Conservation (phyloP, 371 early-diverging fungal genomes). For the Capillidium heterosporum region DNA sequence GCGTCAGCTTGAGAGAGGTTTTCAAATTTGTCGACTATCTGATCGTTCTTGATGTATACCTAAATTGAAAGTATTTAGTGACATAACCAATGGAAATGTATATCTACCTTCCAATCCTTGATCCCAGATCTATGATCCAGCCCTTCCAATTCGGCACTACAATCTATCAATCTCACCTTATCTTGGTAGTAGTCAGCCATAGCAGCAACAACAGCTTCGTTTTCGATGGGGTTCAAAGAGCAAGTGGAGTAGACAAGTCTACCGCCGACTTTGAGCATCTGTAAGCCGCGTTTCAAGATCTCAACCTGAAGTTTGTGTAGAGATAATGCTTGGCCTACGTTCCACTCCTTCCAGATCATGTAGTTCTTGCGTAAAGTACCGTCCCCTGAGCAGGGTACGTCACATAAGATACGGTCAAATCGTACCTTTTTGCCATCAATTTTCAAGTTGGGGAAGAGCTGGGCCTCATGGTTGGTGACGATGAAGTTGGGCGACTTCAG, state of each 20-base stretch:
- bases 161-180: slow-evolving; percentile 59
- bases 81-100: not conserved
- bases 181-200: slow-evolving; percentile 43
- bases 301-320: slow-evolving; percentile 75
- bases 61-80: not conserved
- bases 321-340: slow-evolving; percentile 41
- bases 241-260: slow-evolving; percentile 98
- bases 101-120: slow-evolving; percentile 63
- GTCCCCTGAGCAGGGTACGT: slow-evolving; percentile 98
- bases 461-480: slow-evolving; percentile 93
- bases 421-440: slow-evolving; percentile 17
- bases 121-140: slow-evolving; percentile 68
- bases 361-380: slow-evolving; percentile 97
- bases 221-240: slow-evolving; percentile 95
- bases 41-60: slow-evolving; percentile 14
- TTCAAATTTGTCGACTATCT: slow-evolving; percentile 30
- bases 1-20: slow-evolving; percentile 28
- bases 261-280: slow-evolving; percentile 82
- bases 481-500: slow-evolving; percentile 79
- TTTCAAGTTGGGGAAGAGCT: slow-evolving; percentile 58
- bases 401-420: slow-evolving; percentile 94
- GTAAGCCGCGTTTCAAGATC: slow-evolving; percentile 76
- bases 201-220: slow-evolving; percentile 89
- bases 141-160: slow-evolving; percentile 44
- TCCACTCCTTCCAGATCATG: slow-evolving; percentile 81